Evolutionary conservation across 768 basidiomycete genomes (phyloP), one percentile per base, ranked within the genome.

Genomic region (Glaciozyma martinii): DNA sequence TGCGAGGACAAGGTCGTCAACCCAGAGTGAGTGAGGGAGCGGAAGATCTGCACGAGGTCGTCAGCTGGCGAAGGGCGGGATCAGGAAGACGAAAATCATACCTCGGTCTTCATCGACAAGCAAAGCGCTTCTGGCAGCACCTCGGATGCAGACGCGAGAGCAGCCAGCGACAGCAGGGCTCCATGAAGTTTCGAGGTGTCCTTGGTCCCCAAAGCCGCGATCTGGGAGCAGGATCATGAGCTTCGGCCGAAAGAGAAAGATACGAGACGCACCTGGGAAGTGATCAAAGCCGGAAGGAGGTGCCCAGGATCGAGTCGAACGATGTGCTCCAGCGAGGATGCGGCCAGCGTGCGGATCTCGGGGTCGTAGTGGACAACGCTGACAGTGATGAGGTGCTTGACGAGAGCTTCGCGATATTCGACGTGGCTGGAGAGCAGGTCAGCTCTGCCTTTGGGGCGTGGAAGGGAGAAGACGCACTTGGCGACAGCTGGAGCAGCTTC

Each of bases 291-390:
- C 25, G 56, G 56, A 5, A 43, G 81, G 19, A 75, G 65, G 18
- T 87, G 23, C 19, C 25, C 57, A 1, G 60, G 78, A 74, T 89
- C 84, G 40, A 82, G 74, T 56, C 82, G 77, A 71, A 86, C 87
- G 59, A 95, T 82, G 19, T 78, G 77, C 52, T 84, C 80, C 62
- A 95, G 77, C 16, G 92, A 87, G 71, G 85, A 81, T 12, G 91
- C 84, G 29, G 85, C 89, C 16, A 90, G 78, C 61, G 83, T 80
- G 61, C 93, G 81, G 83, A 98, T 87, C 30, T 81, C 76, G 5
- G 81, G 75, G 73, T 97, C 93, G 93, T 93, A 97, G 76, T 98
- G 94, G 59, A 88, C 81, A 60, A 94, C 73, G 0, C 87, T 86
- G 52, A 87, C 84, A 66, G 83, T 78, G 46, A 89, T 75, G 49